Base-by-base conservation (phyloP, 1,284 basidiomycete genomes). In the Somion occarium region DNA sequence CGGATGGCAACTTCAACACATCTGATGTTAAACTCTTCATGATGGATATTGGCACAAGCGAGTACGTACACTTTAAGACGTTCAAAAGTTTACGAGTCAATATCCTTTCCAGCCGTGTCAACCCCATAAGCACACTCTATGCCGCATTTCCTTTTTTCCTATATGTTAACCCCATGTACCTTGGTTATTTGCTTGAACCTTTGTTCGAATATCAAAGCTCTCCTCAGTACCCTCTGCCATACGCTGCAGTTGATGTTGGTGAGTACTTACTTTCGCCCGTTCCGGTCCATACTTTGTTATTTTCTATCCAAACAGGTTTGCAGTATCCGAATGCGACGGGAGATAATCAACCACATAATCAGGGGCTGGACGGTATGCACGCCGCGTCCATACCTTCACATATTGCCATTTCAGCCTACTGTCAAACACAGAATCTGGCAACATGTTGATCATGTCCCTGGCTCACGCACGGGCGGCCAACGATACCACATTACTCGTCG, bases 401-500 rank as follows among this genome's bases (percentile, higher is more conserved):
- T 37, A 9, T 11, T 11, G 34, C n/a, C n/a, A n/a, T n/a, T n/a
- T n/a, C n/a, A n/a, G 34, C 9, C 11, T 11, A 37, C n/a, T n/a
- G n/a, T n/a, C n/a, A n/a, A 37, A n/a, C n/a, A n/a, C 30, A 83
- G 82, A 85, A 61, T 77, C 79, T 44, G 83, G 83, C 4, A 85
- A 85, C 58, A 85, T 85, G 83, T 64, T 88, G 18, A 84, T 88
- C 59, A 85, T 86, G 82, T 70, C 79, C 7, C 66, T 85, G 49
- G 82, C 80, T 51, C 84, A 84, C 61, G 81, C 80, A 1, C 78
- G 83, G 55, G 73, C 75, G 46, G 74, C 82, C 0, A 73, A 73
- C 12, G 82, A 85, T 55, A 69, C 61, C 9, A 75, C 75, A 3
- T 72, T 84, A 38, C 61, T 83, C 46, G 63, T 61, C 2, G 67